A percentile compares a stretch with the other conserved stretches of the same genome.
These are phyloP conservation scores for Ophiostoma triangulosporum DNA, from an alignment of 2,329 filamentous ascomycete species.

Conservation along the genomic window DNA sequence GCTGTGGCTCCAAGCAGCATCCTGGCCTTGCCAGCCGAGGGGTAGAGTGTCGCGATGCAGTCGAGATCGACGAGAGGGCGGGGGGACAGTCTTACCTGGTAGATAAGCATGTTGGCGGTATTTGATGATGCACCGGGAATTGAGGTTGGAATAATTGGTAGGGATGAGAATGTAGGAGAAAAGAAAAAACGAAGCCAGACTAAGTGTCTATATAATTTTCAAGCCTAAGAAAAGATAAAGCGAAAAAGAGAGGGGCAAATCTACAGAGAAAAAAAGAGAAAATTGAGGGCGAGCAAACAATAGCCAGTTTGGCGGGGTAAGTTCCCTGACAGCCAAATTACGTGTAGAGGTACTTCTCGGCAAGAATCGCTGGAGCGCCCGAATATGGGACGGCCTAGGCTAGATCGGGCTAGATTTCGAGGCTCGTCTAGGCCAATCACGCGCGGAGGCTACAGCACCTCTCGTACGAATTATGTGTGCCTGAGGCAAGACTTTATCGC, in stretches of 20 bases:
- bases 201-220: constrained; percentile 5
- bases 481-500: background rate
- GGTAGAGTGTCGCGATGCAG: background rate
- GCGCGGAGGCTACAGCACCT: background rate
- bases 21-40: background rate
- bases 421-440: background rate
- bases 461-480: background rate
- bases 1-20: background rate
- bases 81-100: constrained; percentile 38
- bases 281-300: constrained; percentile 3
- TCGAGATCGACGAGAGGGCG: background rate
- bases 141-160: background rate
- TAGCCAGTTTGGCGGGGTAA: constrained; percentile 8
- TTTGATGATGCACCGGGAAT: constrained; percentile 11
- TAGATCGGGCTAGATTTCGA: background rate
- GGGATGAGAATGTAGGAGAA: constrained; percentile 8
- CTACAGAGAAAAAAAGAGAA: constrained; percentile 7
- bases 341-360: background rate
- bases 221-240: background rate
- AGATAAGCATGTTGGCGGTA: constrained; percentile 59
- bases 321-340: background rate
- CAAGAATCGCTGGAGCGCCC: background rate
- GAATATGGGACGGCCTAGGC: background rate
- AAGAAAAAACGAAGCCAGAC: constrained; percentile 5
- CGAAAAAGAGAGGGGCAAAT: constrained; percentile 12